Evolutionary conservation across 129 eudicot genomes (phyloP), one percentile per base, ranked within the genome.

Genomic region (Saposhnikovia divaricata): DNA sequence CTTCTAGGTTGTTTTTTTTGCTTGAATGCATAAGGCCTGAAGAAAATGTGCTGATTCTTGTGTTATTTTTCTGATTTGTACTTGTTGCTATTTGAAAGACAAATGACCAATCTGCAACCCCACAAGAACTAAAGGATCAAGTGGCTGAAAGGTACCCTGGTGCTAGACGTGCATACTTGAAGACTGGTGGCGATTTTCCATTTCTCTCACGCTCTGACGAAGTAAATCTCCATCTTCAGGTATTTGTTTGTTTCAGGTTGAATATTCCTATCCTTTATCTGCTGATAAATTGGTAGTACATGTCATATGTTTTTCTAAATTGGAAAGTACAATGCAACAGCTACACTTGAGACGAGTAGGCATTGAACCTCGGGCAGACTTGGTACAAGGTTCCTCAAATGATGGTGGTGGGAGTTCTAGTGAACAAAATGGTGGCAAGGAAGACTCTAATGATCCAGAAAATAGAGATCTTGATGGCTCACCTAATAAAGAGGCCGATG

Each of bases 141-240:
- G 97, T 96, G 46, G 76, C 88, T 27, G 96, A 92, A 84, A 89
- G 95, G 85, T 96, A 86, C 80, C 93, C 97, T 57, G 97, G 91
- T 78, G 99, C 99, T 28, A 89, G 98, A 82, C 90, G 89, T 83
- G 99, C 99, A 12, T 79, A 83, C 81, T 84, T 96, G 65, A 96
- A 96, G 83, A 83, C 87, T 40, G 99, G 98, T 38, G 98, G 99
- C 42, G 99, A 92, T 83, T 96, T 92, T 75, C 99, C 99, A 10
- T 96, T 92, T 80, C 94, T 96, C 81, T 96, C 99, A 73, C 90
- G 99, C 48, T 89, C 99, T 0, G 99, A 96, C 85, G 99, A 96
- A 89, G 90, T 96, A 38, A 96, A 96, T 86, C 96, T 96, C 48
- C 99, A 96, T 89, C 98, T 96, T 80, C 97, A 92, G 97, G 99